Evolutionary conservation across 441 rosid species (phyloP).

Genomic region (Populus hybrid): DNA sequence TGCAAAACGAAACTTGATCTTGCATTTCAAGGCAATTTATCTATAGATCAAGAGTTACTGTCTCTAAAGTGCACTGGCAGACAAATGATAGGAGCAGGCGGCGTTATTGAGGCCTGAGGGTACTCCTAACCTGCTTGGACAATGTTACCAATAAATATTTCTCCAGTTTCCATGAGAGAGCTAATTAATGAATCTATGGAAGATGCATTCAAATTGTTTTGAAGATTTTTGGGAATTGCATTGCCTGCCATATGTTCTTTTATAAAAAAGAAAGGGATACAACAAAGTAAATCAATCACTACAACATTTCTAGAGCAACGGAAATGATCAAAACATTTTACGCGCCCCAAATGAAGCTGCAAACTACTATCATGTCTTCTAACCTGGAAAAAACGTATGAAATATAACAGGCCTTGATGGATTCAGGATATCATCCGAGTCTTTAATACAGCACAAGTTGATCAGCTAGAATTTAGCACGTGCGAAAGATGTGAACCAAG

Average conservation of each 20-base stretch:
- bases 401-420: constrained; percentile 21
- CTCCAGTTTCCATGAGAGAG: not conserved
- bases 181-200: not conserved
- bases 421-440: constrained; percentile 13
- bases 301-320: constrained; percentile 12
- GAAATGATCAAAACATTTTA: constrained; percentile 10
- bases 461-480: constrained; percentile 23
- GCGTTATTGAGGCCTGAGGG: no score
- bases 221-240: not conserved
- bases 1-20: not conserved
- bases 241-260: constrained; percentile 5
- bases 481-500: constrained; percentile 16
- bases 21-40: not conserved
- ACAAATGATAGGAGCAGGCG: not conserved
- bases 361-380: constrained; percentile 25
- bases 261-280: constrained; percentile 1
- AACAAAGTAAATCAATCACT: constrained; percentile 19
- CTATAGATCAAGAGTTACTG: not conserved
- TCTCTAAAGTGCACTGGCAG: not conserved
- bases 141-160: not conserved
- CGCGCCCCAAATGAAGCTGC: constrained; percentile 12
- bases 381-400: constrained; percentile 15
- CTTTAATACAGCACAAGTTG: constrained; percentile 23
- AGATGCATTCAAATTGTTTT: not conserved
- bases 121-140: not conserved